Conservation (phyloP, 31 red algal species). For the Porphyra umbilicalis region DNA sequence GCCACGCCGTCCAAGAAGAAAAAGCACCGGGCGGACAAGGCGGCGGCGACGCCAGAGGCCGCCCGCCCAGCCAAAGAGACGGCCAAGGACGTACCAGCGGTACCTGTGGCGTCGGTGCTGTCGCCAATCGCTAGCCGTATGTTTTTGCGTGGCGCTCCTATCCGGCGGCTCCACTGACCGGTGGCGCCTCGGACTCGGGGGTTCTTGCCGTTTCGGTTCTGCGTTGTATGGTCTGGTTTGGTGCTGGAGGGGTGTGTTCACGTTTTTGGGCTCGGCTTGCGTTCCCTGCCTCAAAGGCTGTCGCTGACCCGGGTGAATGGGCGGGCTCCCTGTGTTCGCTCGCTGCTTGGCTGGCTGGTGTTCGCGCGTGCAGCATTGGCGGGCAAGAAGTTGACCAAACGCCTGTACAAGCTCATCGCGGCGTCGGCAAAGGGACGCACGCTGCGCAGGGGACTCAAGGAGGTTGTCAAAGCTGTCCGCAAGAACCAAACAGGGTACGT, state of each 20-base stretch:
- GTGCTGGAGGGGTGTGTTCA: too few species aligned
- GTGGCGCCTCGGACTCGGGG: too few species aligned
- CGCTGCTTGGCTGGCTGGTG: neutral
- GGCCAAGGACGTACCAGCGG: neutral
- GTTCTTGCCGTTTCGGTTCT: too few species aligned
- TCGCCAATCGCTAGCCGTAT: neutral
- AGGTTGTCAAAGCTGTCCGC: slow-evolving; percentile 76
- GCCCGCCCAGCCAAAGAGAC: neutral
- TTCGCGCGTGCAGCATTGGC: slow-evolving; percentile 57
- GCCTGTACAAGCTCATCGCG: slow-evolving; percentile 70
- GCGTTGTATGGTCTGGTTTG: too few species aligned
- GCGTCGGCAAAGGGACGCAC: slow-evolving; percentile 58
- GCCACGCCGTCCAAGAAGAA: neutral
- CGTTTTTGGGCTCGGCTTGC: too few species aligned
- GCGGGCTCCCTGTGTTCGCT: neutral
- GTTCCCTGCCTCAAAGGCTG: too few species aligned
- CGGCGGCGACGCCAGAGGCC: neutral
- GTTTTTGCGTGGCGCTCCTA: too few species aligned
- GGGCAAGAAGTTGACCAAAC: slow-evolving; percentile 67
- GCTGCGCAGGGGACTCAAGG: slow-evolving; percentile 87
- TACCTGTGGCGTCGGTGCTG: neutral
- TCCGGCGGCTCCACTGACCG: too few species aligned
- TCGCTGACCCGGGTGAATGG: too few species aligned
- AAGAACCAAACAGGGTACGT: slow-evolving; percentile 68
- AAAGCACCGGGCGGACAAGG: neutral